phyloP scores from a whole-genome alignment of 2,329 filamentous ascomycete species.

The Monosporascus sp. region DNA sequence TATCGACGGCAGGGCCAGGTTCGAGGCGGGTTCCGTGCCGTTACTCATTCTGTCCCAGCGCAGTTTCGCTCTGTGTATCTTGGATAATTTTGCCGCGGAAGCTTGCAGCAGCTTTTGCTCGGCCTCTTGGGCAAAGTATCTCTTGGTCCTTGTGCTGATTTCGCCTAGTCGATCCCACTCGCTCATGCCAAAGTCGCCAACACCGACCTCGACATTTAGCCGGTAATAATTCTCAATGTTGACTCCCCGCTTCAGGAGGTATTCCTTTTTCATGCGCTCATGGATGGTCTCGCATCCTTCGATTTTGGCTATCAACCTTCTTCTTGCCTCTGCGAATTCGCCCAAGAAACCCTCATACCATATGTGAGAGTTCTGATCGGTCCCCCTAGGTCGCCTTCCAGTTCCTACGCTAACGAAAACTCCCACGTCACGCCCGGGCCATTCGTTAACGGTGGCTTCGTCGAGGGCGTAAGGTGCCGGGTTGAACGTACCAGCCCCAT shows the following conservation, averaged over 20 bases:
- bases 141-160: constrained; percentile 85
- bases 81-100: constrained; percentile 74
- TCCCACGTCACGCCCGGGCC: constrained; percentile 88
- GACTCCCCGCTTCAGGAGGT: constrained; percentile 71
- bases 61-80: constrained; percentile 71
- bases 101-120: constrained; percentile 74
- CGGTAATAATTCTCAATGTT: constrained; percentile 90
- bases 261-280: constrained; percentile 74
- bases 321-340: constrained; percentile 84
- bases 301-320: constrained; percentile 82
- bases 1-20: constrained; percentile 33
- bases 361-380: constrained; percentile 65
- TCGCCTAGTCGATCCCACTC: constrained; percentile 93
- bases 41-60: constrained; percentile 52
- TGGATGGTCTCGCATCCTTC: constrained; percentile 93
- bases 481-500: constrained; percentile 88
- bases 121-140: constrained; percentile 69
- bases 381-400: constrained; percentile 66
- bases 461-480: constrained; percentile 80
- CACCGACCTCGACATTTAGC: constrained; percentile 93
- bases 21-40: constrained; percentile 40
- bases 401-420: constrained; percentile 94
- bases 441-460: constrained; percentile 87
- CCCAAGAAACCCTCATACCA: constrained; percentile 96
- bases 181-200: constrained; percentile 98